Base-by-base conservation (phyloP, 495 filamentous ascomycete species). In the Penicillium egyptiacum region DNA sequence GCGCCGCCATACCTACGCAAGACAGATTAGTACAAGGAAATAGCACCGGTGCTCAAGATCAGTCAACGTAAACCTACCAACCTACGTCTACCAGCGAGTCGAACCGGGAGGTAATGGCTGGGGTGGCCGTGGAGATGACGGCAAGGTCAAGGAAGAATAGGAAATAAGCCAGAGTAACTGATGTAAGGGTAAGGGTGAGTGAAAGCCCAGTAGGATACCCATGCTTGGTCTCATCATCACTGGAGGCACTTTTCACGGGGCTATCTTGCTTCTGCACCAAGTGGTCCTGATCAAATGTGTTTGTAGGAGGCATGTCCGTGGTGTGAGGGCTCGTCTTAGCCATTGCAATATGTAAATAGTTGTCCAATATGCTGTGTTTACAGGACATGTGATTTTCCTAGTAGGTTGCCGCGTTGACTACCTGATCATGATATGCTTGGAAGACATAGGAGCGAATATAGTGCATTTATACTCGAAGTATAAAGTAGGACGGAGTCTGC, bases 21-120 rank as follows among this genome's bases (percentile, higher is more conserved):
- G 62, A 62, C 91, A 85, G 51, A 92, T 79, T 37, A 86, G 57
- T 48, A 76, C 71, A 26, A 48, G 9, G 0, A 16, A 31, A 14
- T 2, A 19, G 16, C 9, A 20, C 5, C 17, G 19, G 9, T 14
- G 25, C 2, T n/a, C 26, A 1, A 48, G 26, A 48, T 1, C 0
- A 31, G 4, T 9, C 10, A 1, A 48, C 55, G 26, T 33, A 14
- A 5, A 51, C 47, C 47, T 57, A 65, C 70, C 70, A 73, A 41
- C 70, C 70, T 22, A 71, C 58, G 22, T 73, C 69, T 2, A 53
- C 30, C 22, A 70, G 48, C 6, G 70, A 68, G 45, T 73, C 35
- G 44, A 73, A 73, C 14, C 68, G 51, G 23, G 56, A 59, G 9
- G 69, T 73, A 49, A 73, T 71, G 19, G 44, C 52, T 7, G 70